Conservation (phyloP, 345 rosid genomes). For the Trapa incisa region DNA sequence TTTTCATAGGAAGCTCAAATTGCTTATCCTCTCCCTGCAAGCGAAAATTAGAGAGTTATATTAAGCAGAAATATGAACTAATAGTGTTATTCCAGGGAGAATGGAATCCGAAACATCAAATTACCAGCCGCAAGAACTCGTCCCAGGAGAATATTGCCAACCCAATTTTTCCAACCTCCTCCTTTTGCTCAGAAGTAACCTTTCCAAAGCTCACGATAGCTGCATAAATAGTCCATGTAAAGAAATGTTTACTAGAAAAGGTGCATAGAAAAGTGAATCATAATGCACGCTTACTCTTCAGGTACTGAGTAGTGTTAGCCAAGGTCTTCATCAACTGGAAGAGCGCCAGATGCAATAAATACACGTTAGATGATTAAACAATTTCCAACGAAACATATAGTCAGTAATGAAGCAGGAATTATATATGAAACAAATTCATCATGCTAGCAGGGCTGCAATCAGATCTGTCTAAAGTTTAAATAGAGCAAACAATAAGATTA, state of each 20-base stretch:
- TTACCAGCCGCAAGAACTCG: constrained; percentile 65
- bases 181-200: constrained; percentile 50
- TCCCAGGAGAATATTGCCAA: constrained; percentile 68
- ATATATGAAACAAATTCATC: neutral
- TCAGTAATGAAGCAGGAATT: neutral
- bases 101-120: neutral
- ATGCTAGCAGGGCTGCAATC: neutral
- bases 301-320: constrained; percentile 42
- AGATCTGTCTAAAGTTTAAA: neutral
- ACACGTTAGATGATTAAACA: constrained; percentile 3
- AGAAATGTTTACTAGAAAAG: neutral
- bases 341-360: constrained; percentile 7
- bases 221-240: constrained; percentile 19
- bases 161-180: constrained; percentile 48
- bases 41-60: constrained; percentile 2
- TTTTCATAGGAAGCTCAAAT: constrained; percentile 72
- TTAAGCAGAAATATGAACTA: neutral
- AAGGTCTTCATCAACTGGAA: constrained; percentile 77
- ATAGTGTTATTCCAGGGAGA: neutral
- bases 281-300: constrained; percentile 53
- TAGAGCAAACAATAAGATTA: neutral
- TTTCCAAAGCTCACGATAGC: constrained; percentile 95
- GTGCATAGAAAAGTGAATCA: neutral
- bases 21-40: constrained; percentile 56
- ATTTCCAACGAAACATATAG: neutral